A percentile compares a stretch with the other conserved stretches of the same genome.
Conservation (phyloP, 2,329 filamentous ascomycete genomes). For the Aspergillus aculeatinus region DNA sequence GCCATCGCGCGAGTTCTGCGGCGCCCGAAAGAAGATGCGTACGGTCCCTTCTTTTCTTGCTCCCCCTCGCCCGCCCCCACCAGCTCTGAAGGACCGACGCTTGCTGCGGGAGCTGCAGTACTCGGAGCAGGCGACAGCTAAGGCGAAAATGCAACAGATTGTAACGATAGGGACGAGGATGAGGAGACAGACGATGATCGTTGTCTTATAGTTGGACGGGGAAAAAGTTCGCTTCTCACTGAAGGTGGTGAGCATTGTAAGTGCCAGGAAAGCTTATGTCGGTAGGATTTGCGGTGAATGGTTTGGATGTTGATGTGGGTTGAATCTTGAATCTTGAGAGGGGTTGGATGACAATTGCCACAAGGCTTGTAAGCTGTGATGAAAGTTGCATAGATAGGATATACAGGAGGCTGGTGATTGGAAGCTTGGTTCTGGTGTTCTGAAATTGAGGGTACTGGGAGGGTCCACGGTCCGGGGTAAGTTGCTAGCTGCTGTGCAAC, state of each 20-base stretch:
- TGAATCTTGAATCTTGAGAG: too few species aligned
- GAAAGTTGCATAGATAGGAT: too few species aligned
- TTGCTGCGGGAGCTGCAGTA: constrained; percentile 27
- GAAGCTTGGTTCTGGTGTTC: too few species aligned
- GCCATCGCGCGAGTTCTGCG: too few species aligned
- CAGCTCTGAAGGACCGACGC: not conserved
- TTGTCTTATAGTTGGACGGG: constrained; percentile 34
- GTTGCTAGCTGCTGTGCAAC: too few species aligned
- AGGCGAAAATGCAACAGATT: constrained; percentile 39
- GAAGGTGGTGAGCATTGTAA: constrained; percentile 11
- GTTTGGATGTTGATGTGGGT: not conserved
- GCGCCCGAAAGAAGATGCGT: not conserved
- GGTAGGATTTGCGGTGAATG: not conserved
- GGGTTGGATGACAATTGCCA: too few species aligned
- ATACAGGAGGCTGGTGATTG: too few species aligned
- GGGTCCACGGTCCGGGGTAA: too few species aligned
- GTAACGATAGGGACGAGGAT: constrained; percentile 50
- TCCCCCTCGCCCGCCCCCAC: not conserved
- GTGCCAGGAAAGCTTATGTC: not conserved
- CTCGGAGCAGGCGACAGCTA: constrained; percentile 41
- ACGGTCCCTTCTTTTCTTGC: not conserved
- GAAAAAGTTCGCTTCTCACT: constrained; percentile 31
- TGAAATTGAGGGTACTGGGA: too few species aligned
- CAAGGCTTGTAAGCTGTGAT: too few species aligned
- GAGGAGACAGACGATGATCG: constrained; percentile 45